Conservation (phyloP, 164 flowering plant genomes). For the Magnolia kwangsiensis region DNA sequence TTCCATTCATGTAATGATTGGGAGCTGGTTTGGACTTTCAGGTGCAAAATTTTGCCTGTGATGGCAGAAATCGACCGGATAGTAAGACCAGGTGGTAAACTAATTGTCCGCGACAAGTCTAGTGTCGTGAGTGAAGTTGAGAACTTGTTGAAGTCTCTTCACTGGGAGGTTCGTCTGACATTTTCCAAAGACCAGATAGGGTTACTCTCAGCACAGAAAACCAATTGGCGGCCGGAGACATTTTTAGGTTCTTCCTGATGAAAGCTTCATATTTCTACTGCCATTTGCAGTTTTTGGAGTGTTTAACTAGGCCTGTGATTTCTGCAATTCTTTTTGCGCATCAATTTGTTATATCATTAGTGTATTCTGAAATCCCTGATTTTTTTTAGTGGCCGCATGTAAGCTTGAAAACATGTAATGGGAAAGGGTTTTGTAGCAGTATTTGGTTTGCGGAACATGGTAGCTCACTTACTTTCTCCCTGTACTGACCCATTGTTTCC, state of each 20-base stretch:
- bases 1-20: background rate
- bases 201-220: constrained; percentile 69
- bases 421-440: background rate
- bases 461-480: too few species aligned
- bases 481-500: too few species aligned
- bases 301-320: background rate
- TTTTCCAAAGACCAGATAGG: constrained; percentile 65
- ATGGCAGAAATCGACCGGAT: constrained; percentile 80
- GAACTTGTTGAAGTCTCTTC: constrained; percentile 64
- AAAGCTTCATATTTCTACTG: background rate
- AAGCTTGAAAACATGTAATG: background rate
- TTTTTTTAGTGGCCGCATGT: background rate
- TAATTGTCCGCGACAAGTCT: constrained; percentile 73
- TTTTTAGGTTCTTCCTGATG: constrained; percentile 36
- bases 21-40: constrained; percentile 22
- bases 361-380: background rate
- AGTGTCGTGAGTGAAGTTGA: constrained; percentile 53
- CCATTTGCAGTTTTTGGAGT: background rate
- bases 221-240: constrained; percentile 56
- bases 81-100: constrained; percentile 76
- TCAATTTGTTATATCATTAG: background rate
- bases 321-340: background rate
- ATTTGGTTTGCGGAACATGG: background rate
- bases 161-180: constrained; percentile 75
- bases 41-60: constrained; percentile 63